Base-by-base conservation (phyloP, 169 alveolate genomes). In the Eimeria necatrix region DNA sequence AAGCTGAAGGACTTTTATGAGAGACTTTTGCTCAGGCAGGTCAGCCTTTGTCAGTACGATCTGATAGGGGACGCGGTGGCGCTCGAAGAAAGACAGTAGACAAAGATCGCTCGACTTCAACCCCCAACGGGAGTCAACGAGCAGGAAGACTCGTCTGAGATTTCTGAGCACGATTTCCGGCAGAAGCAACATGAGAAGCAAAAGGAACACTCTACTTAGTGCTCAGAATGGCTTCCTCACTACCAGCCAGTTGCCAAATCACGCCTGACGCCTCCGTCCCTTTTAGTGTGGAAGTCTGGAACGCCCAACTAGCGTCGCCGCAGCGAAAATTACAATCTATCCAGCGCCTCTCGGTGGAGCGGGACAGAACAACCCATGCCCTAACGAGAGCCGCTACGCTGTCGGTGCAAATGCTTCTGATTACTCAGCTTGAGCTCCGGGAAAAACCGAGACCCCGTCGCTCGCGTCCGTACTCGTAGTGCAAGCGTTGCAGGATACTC, bases 11-110 rank as follows among this genome's bases (percentile, higher is more conserved):
- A 59, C 49, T 61, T 80, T 78, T 24, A 80, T 56, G 49, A 95
- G 95, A 22, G 60, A 52, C 76, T 59, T 41, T 51, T 81, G 94
- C 83, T 83, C 83, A 52, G 90, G 92, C 26, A 81, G 87, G 53
- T 95, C 96, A 46, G 94, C 94, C 84, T 95, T 95, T 48, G 96
- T 95, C 81, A 95, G 70, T 53, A 95, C 88, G 9, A 95, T 41
- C 90, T 94, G 95, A 46, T 89, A 89, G 46, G 71, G 73, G 26
- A 94, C 41, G 24, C 73, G 78, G 81, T 74, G 88, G 76, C 96
- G 94, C 71, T 94, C 83, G 60, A 94, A 74, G 60, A 88, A 94
- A 5, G 85, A 68, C 46, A 94, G 71, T 68, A 94, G 59, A 56
- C 85, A 94, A 14, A 60, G 18, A 61, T 89, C 95, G 87, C 93